Evolutionary conservation across 495 filamentous ascomycete species (phyloP).

Genomic region (Penicillium flavigenum): DNA sequence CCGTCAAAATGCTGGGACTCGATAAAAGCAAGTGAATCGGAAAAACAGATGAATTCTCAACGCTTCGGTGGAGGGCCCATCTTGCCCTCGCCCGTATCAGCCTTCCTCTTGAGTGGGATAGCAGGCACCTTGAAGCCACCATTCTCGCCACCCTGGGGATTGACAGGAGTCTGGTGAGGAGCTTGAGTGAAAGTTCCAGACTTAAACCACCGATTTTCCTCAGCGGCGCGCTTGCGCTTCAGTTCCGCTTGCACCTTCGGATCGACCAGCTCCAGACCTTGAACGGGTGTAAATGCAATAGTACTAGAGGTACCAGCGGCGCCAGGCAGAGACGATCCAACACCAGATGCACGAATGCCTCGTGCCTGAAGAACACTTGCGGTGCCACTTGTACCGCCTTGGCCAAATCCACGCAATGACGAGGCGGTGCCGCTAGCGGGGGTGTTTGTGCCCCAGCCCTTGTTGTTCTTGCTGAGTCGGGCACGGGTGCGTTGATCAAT

Average conservation of each 20-base stretch:
- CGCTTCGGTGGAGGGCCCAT: conserved; percentile 44
- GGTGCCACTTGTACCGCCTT: conserved; percentile 57
- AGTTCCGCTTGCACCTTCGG: conserved; percentile 82
- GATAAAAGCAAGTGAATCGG: conserved; percentile 11
- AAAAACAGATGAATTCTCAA: conserved; percentile 16
- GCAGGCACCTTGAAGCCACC: conserved; percentile 54
- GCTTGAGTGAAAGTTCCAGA: conserved; percentile 94
- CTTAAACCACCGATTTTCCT: conserved; percentile 95
- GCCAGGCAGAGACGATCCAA: conserved; percentile 61
- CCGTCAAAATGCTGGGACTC: conserved; percentile 24
- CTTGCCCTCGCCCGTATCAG: conserved; percentile 46
- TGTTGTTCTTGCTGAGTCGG: conserved; percentile 90
- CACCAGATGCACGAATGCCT: conserved; percentile 73
- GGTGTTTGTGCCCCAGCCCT: conserved; percentile 85
- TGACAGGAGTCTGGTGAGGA: conserved; percentile 47
- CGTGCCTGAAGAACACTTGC: conserved; percentile 66
- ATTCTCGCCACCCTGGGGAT: conserved; percentile 29
- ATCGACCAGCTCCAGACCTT: conserved; percentile 93
- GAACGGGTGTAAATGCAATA: conserved; percentile 89
- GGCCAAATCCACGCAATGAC: conserved; percentile 74
- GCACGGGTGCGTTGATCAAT: conserved; percentile 92
- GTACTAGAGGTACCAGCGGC: conserved; percentile 76
- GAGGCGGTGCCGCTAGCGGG: conserved; percentile 65
- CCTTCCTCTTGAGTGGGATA: conserved; percentile 45
- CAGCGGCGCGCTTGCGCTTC: conserved; percentile 83